Evolutionary conservation across 768 basidiomycete genomes (phyloP).

Genomic region (Mycena rosella): DNA sequence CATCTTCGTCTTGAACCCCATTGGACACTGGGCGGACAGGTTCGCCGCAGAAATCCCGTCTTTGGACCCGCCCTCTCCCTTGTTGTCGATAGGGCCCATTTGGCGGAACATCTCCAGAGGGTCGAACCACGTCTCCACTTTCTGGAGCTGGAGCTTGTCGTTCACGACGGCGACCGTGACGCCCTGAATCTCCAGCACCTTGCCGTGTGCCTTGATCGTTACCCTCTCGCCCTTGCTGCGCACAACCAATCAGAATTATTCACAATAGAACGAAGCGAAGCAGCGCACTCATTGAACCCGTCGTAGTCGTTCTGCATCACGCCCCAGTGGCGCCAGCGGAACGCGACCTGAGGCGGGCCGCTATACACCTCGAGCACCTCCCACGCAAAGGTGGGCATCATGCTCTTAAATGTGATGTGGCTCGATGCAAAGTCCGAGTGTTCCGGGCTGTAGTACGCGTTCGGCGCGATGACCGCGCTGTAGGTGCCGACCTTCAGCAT

Average conservation of each 20-base stretch:
- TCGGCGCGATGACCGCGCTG: conserved; percentile 35
- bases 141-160: conserved; percentile 33
- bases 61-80: neutral
- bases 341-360: conserved; percentile 35
- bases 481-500: conserved; percentile 37
- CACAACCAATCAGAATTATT: conserved; percentile 9
- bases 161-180: conserved; percentile 37
- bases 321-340: conserved; percentile 38
- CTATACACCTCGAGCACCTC: conserved; percentile 39
- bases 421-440: conserved; percentile 35
- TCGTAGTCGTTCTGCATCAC: conserved; percentile 35
- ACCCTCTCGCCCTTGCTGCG: conserved; percentile 31
- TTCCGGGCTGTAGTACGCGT: conserved; percentile 36
- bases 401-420: conserved; percentile 36
- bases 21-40: conserved; percentile 12
- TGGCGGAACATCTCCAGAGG: conserved; percentile 36
- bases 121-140: conserved; percentile 37
- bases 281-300: conserved; percentile 29
- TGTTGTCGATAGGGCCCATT: conserved; percentile 14
- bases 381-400: conserved; percentile 39
- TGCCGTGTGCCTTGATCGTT: conserved; percentile 31
- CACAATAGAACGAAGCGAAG: too few species aligned
- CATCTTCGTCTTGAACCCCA: conserved; percentile 27
- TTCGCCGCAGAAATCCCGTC: neutral
- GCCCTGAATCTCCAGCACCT: conserved; percentile 33